A percentile compares a stretch with the other conserved stretches of the same genome.
Conservation (phyloP, 2,329 filamentous ascomycete species). For the Lithohypha guttulata region DNA sequence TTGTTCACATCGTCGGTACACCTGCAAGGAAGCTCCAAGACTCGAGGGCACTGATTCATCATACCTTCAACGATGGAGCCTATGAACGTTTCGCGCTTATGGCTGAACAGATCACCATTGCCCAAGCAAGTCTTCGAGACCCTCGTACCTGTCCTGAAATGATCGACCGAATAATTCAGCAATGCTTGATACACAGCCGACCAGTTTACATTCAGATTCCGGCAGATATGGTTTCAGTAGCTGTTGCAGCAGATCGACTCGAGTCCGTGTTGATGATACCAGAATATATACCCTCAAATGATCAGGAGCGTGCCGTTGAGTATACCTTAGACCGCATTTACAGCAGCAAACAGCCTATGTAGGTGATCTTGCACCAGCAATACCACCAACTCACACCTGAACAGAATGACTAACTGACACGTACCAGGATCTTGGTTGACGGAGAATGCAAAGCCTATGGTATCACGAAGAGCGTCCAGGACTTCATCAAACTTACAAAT, state of each 20-base stretch:
- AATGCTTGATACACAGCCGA: constrained; percentile 42
- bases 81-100: constrained; percentile 43
- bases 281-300: constrained; percentile 15
- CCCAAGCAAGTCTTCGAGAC: constrained; percentile 39
- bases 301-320: constrained; percentile 20
- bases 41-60: constrained; percentile 21
- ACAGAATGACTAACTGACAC: too few species aligned
- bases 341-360: constrained; percentile 36
- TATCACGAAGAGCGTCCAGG: constrained; percentile 33
- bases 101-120: constrained; percentile 39
- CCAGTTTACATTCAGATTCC: constrained; percentile 50
- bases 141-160: constrained; percentile 36
- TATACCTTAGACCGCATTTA: constrained; percentile 33
- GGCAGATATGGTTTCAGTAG: constrained; percentile 18
- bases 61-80: constrained; percentile 37
- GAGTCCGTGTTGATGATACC: constrained; percentile 14
- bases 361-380: too few species aligned
- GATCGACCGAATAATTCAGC: constrained; percentile 42
- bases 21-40: constrained; percentile 15
- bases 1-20: constrained; percentile 51
- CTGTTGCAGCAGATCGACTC: constrained; percentile 12
- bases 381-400: too few species aligned
- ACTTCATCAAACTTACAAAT: constrained; percentile 33
- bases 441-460: constrained; percentile 36
- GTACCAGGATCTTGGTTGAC: constrained; percentile 45